A percentile compares a stretch with the other conserved stretches of the same genome.
Conservation (phyloP, 2,329 filamentous ascomycete genomes). For the Claviceps paspali region DNA sequence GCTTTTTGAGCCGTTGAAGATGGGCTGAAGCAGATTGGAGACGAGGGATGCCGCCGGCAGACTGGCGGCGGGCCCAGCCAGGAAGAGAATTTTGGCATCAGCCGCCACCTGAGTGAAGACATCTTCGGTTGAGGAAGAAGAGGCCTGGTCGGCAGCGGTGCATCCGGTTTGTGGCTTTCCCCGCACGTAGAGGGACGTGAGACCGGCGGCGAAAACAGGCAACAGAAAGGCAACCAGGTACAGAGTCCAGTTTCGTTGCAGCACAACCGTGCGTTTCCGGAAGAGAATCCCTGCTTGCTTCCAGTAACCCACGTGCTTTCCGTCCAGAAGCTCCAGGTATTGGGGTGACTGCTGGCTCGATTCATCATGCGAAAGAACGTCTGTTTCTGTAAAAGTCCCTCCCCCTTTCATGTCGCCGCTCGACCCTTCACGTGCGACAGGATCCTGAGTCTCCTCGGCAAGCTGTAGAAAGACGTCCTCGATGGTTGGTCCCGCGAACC, state of each 20-base stretch:
- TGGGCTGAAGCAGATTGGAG: constrained; percentile 22
- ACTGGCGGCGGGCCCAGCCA: constrained; percentile 21
- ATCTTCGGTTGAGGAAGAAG: constrained; percentile 22
- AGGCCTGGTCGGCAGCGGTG: constrained; percentile 30
- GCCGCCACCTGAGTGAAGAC: constrained; percentile 23
- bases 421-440: constrained; percentile 21
- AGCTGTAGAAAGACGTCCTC: constrained; percentile 85
- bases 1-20: constrained; percentile 18
- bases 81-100: constrained; percentile 11
- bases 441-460: constrained; percentile 59
- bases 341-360: constrained; percentile 11
- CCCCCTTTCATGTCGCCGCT: constrained; percentile 9
- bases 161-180: constrained; percentile 37
- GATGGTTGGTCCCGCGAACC: constrained; percentile 76
- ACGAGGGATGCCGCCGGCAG: constrained; percentile 18
- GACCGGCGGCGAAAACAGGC: constrained; percentile 62
- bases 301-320: constrained; percentile 51
- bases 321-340: constrained; percentile 46
- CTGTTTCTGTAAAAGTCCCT: constrained; percentile 13
- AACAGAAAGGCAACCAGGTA: constrained; percentile 61
- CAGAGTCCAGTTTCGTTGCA: constrained; percentile 64
- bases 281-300: constrained; percentile 63
- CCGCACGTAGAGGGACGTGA: constrained; percentile 63
- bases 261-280: constrained; percentile 59
- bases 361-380: constrained; percentile 9